Base-by-base conservation (phyloP, 768 basidiomycete species). In the Paxillus rubicundulus region DNA sequence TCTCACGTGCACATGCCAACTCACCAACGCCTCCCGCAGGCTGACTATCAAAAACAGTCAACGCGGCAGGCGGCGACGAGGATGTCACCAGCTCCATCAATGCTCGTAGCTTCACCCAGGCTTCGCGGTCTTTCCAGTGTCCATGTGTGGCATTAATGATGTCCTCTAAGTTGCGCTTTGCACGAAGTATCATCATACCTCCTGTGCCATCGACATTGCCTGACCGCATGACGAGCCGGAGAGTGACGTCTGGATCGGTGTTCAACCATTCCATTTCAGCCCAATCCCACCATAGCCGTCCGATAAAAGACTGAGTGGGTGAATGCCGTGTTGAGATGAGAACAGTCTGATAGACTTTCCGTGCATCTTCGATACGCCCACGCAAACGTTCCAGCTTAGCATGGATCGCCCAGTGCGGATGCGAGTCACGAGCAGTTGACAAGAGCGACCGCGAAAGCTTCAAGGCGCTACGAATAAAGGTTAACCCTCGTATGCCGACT, bases 261-360 rank as follows among this genome's bases (percentile, higher is more conserved):
- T 72, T 65, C 10, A 89, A 64, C 90, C 90, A 93, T 67, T 91
- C 89, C 78, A 89, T 79, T 60, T 92, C 85, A 1, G 85, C 86
- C 87, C 89, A 92, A 59, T 85, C 81, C 83, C 84, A 90, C 87
- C 87, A 92, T 54, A 92, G 63, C 50, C 66, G 66, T 18, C 77
- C 72, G 14, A 70, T 61, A 30, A 73, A 77, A 5, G 63, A 62
- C 30, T 70, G 67, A 10, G 65, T 68, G 6, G 68, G 61, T 14
- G 67, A 47, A 21, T 72, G 68, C 3, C 74, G 70, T 2, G 81
- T 72, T 6, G 79, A 71, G 38, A 77, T 70, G 17, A 89, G 77
- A 7, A 87, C 74, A 2, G 84, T 83, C 57, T 84, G 77, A 67
- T 89, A 93, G 3, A 93, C 76, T 61, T 90, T 92, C 30, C 89